These are phyloP conservation scores for Metarhizium sp. DNA, from an alignment of 2,329 filamentous ascomycete species.

Conservation along the genomic window DNA sequence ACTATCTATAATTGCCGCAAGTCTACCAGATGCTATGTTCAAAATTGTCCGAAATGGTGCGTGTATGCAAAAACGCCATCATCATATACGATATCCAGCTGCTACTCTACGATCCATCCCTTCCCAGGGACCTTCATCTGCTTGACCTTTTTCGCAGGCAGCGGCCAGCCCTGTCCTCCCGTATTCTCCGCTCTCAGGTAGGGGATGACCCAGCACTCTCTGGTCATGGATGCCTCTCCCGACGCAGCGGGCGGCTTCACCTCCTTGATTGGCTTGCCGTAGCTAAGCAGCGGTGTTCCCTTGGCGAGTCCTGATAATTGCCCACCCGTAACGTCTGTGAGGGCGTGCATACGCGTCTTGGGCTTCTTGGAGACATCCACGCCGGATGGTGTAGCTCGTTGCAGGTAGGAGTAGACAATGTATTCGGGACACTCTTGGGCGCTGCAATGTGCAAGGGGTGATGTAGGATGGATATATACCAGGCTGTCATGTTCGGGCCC, in stretches of 20 bases:
- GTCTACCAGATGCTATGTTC: not conserved
- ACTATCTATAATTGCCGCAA: not conserved
- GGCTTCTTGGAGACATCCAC: constrained; percentile 44
- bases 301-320: constrained; percentile 73
- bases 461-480: constrained; percentile 83
- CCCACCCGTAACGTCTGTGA: constrained; percentile 67
- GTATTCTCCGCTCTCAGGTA: constrained; percentile 60
- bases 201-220: constrained; percentile 79
- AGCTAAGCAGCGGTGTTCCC: constrained; percentile 73
- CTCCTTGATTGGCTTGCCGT: constrained; percentile 89
- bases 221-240: constrained; percentile 29
- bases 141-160: constrained; percentile 75
- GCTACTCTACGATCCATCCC: constrained; percentile 62
- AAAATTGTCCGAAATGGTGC: not conserved
- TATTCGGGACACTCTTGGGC: constrained; percentile 73
- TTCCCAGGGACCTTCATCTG: constrained; percentile 65
- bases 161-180: constrained; percentile 67
- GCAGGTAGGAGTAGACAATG: constrained; percentile 79
- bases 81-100: not conserved
- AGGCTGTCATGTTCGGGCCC: constrained; percentile 46
- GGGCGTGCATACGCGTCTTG: constrained; percentile 78
- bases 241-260: constrained; percentile 37
- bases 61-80: not conserved
- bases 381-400: constrained; percentile 49
- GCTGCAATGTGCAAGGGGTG: constrained; percentile 62